phyloP scores from a whole-genome alignment of 768 basidiomycete genomes.

The Mycena rosella region DNA sequence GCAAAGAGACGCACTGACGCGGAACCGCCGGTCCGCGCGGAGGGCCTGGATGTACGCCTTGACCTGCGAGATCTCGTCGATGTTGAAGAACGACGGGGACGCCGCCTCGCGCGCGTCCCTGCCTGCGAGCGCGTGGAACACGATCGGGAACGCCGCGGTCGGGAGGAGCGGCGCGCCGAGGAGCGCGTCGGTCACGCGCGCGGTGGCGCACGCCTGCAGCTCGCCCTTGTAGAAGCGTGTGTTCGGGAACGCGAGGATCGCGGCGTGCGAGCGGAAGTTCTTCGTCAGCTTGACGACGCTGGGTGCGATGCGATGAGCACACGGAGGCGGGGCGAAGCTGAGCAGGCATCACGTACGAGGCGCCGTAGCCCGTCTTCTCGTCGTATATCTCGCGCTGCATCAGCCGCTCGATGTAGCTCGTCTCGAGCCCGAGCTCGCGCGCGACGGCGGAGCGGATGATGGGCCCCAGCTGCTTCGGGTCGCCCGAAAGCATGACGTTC shows the following conservation, averaged over 20 bases:
- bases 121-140: conserved; percentile 72
- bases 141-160: conserved; percentile 64
- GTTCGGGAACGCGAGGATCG: conserved; percentile 73
- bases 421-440: conserved; percentile 66
- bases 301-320: conserved; percentile 19
- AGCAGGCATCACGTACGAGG: conserved; percentile 37
- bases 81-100: conserved; percentile 81
- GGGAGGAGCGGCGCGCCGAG: conserved; percentile 57
- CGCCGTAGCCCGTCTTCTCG: conserved; percentile 40
- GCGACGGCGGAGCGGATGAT: conserved; percentile 73
- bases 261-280: conserved; percentile 75
- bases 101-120: conserved; percentile 75
- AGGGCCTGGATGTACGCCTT: conserved; percentile 60
- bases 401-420: conserved; percentile 72
- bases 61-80: conserved; percentile 68
- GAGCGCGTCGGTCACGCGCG: conserved; percentile 53
- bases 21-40: conserved; percentile 48
- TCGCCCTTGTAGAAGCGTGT: conserved; percentile 69
- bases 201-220: conserved; percentile 61
- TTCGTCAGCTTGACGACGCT: conserved; percentile 74
- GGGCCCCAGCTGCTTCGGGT: conserved; percentile 80
- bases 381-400: conserved; percentile 63
- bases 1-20: conserved; percentile 54
- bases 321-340: conserved; percentile 1
- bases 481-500: conserved; percentile 74